These are phyloP conservation scores for Neofusicoccum cordaticola DNA, from an alignment of 2,329 filamentous ascomycete species.

Conservation along the genomic window DNA sequence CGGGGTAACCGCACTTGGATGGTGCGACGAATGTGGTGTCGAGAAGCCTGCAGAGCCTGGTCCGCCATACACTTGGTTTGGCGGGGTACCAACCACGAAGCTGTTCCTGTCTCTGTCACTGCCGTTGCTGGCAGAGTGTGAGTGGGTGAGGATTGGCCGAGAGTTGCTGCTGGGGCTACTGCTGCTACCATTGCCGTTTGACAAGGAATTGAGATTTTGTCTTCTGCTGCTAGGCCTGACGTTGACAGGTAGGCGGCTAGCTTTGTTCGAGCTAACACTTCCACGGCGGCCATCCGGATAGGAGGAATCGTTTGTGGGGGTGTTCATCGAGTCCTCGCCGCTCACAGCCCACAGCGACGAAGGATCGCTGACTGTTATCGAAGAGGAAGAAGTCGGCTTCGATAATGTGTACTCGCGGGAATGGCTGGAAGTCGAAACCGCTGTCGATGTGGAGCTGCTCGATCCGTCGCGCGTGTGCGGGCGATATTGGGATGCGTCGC, in stretches of 20 bases:
- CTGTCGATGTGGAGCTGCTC: conserved; percentile 1
- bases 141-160: background rate
- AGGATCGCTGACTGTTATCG: background rate
- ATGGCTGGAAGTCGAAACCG: conserved; percentile 5
- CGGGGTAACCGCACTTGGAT: background rate
- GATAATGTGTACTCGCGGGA: conserved; percentile 4
- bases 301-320: conserved; percentile 1
- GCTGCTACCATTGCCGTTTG: background rate
- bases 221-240: conserved; percentile 10
- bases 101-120: background rate
- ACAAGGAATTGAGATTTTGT: background rate
- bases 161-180: background rate
- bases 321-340: conserved; percentile 2
- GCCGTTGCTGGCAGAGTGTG: background rate
- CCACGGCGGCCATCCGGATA: conserved; percentile 4
- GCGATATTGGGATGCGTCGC: conserved; percentile 1
- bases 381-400: conserved; percentile 1
- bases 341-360: conserved; percentile 4
- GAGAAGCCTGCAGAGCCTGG: background rate
- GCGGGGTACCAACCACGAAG: conserved; percentile 14
- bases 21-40: conserved; percentile 3
- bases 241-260: conserved; percentile 10
- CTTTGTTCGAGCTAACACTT: conserved; percentile 1
- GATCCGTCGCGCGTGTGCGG: conserved; percentile 12
- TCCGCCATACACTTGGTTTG: background rate